phyloP scores from a whole-genome alignment of 257 asterid species.

The Petunia axillaris region DNA sequence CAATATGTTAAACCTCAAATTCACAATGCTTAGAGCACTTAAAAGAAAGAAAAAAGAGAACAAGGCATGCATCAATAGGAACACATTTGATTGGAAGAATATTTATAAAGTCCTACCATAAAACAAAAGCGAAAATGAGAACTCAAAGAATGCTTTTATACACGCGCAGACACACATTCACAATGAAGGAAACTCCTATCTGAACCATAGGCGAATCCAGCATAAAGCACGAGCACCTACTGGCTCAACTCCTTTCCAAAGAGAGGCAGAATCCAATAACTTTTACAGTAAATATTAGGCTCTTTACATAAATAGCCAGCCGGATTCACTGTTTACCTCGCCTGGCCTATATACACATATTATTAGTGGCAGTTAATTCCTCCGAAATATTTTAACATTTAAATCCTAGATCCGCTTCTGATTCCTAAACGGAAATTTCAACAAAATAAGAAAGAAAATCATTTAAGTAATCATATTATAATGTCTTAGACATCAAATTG shows the following conservation, averaged over 20 bases:
- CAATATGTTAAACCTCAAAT: constrained; percentile 2
- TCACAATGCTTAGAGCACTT: neutral
- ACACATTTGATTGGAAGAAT: neutral
- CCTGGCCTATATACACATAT: too few relatives aligned
- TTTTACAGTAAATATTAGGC: too few relatives aligned
- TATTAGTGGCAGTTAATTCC: too few relatives aligned
- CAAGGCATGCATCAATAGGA: neutral
- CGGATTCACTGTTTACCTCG: too few relatives aligned
- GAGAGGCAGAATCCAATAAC: too few relatives aligned
- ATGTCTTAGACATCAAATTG: neutral
- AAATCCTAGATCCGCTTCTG: neutral
- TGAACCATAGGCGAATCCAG: neutral
- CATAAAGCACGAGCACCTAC: neutral
- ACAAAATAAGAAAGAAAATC: neutral
- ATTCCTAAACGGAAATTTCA: neutral
- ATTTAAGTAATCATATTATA: too few relatives aligned
- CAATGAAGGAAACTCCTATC: neutral
- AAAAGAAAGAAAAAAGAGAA: neutral
- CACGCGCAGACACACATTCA: too few relatives aligned
- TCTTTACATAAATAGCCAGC: too few relatives aligned
- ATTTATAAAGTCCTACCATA: neutral
- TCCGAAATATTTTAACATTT: too few relatives aligned
- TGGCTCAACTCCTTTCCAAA: neutral
- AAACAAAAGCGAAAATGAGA: neutral
- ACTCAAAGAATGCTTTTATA: too few relatives aligned